Percentiles rank a stretch among this genome's conserved stretches.
phyloP scores from a whole-genome alignment of 2,329 filamentous ascomycete genomes.

The Exutisphaerella laricina region DNA sequence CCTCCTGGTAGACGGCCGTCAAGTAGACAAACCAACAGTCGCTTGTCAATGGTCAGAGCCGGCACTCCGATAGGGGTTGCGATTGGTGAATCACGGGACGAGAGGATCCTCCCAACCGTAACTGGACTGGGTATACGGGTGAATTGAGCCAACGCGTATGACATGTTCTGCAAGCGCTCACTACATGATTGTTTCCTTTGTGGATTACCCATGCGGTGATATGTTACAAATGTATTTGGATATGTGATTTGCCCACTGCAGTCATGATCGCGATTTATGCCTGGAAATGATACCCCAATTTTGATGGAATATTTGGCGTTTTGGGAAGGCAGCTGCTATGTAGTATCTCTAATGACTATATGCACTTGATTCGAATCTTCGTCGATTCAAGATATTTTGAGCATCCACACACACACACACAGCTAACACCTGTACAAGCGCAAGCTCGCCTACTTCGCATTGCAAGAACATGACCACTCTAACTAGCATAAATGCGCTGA shows the following conservation, averaged over 20 bases:
- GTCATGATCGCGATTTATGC: neutral
- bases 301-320: too few species aligned
- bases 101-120: neutral
- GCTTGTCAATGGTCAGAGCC: conserved; percentile 5
- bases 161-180: neutral
- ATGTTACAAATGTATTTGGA: neutral
- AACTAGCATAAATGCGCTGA: too few species aligned
- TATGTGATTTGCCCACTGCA: neutral
- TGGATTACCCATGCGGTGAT: neutral
- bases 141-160: conserved; percentile 3
- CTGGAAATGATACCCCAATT: conserved; percentile 3
- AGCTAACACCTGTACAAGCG: too few species aligned
- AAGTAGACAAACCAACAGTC: conserved; percentile 3
- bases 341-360: too few species aligned
- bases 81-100: conserved; percentile 7
- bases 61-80: conserved; percentile 18
- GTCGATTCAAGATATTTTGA: too few species aligned
- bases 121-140: conserved; percentile 10
- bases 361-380: too few species aligned
- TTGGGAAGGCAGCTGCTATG: too few species aligned
- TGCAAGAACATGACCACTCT: too few species aligned
- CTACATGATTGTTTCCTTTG: neutral
- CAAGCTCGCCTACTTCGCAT: too few species aligned
- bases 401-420: too few species aligned
- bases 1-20: conserved; percentile 11